phyloP scores from a whole-genome alignment of 768 basidiomycete species.

The Coprinopsis marcescibilis region DNA sequence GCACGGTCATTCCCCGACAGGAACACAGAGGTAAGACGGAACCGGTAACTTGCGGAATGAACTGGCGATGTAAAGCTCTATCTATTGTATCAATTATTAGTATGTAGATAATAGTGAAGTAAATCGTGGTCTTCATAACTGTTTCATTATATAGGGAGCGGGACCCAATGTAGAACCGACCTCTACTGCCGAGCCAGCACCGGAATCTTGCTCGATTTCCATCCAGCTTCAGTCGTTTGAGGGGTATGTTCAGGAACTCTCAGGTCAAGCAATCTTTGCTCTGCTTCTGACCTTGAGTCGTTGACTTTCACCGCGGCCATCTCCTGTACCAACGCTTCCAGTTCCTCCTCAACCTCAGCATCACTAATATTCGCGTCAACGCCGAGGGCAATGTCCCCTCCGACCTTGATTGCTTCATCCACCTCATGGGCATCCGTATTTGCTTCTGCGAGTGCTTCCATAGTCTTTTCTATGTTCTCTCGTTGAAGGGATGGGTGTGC shows the following conservation, averaged over 20 bases:
- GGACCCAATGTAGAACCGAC: background rate
- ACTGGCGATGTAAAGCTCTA: too few species aligned
- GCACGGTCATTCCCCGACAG: too few species aligned
- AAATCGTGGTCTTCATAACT: too few species aligned
- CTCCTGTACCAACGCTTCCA: slow-evolving; percentile 45
- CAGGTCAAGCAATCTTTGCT: background rate
- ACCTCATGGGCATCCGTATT: slow-evolving; percentile 80
- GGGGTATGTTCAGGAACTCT: background rate
- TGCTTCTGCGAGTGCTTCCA: slow-evolving; percentile 82
- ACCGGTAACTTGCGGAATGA: too few species aligned
- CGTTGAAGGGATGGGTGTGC: slow-evolving; percentile 74
- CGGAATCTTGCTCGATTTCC: background rate
- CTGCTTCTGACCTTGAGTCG: background rate
- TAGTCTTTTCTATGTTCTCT: slow-evolving; percentile 77
- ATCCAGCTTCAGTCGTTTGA: background rate
- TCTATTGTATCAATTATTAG: too few species aligned
- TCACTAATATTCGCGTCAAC: slow-evolving; percentile 45
- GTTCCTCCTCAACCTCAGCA: slow-evolving; percentile 55
- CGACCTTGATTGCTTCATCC: slow-evolving; percentile 68
- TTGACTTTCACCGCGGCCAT: slow-evolving; percentile 16
- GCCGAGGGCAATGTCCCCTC: slow-evolving; percentile 55
- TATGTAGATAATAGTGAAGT: too few species aligned
- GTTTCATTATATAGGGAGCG: too few species aligned
- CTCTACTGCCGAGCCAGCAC: background rate
- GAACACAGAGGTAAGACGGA: too few species aligned